These are phyloP conservation scores for Lagerstroemia speciosa DNA, from an alignment of 345 rosid genomes.

Conservation along the genomic window DNA sequence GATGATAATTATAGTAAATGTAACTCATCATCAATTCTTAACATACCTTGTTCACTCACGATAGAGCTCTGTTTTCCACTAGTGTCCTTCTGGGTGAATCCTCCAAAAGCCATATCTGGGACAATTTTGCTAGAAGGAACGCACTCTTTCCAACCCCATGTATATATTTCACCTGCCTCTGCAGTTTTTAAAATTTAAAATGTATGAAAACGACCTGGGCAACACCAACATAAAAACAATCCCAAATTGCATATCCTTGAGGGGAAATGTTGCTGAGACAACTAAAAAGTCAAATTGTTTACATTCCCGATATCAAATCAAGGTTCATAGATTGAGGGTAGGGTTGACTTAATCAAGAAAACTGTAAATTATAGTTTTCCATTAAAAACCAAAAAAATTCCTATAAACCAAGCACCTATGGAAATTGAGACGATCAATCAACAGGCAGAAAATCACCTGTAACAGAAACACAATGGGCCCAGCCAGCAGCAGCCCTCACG, in stretches of 20 bases:
- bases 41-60: slow-evolving; percentile 41
- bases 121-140: slow-evolving; percentile 43
- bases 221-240: slow-evolving; percentile 1
- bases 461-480: slow-evolving; percentile 80
- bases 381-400: neutral
- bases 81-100: slow-evolving; percentile 32
- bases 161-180: slow-evolving; percentile 62
- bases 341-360: neutral
- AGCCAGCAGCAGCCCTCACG: slow-evolving; percentile 60
- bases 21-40: neutral
- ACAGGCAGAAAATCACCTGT: slow-evolving; percentile 33
- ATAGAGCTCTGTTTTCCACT: slow-evolving; percentile 28
- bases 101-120: slow-evolving; percentile 24
- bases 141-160: slow-evolving; percentile 98
- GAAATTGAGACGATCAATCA: neutral
- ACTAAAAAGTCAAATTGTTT: neutral
- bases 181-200: slow-evolving; percentile 10
- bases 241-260: neutral
- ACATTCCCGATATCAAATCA: neutral
- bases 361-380: neutral
- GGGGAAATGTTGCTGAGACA: neutral
- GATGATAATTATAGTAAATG: no score
- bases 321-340: neutral
- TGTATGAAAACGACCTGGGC: neutral
- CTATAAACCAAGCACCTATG: neutral